Percentiles rank a stretch among this genome's conserved stretches.
phyloP scores from a whole-genome alignment of 2,329 filamentous ascomycete species.

The Beauveria sp. region DNA sequence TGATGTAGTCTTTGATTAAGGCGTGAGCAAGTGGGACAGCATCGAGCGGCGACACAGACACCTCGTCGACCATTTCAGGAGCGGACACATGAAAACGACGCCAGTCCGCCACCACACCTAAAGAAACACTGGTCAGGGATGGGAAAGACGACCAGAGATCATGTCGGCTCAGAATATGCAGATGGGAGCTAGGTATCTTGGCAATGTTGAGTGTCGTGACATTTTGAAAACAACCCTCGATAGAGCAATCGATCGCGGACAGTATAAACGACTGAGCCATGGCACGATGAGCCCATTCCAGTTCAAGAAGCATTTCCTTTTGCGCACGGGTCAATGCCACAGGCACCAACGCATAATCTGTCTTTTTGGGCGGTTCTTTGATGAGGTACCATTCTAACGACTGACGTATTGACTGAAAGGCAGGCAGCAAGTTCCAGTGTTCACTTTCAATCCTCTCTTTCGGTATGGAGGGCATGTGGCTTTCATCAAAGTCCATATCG shows the following conservation, averaged over 20 bases:
- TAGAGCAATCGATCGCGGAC: constrained; percentile 51
- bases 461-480: constrained; percentile 10
- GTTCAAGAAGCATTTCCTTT: constrained; percentile 60
- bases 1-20: constrained; percentile 44
- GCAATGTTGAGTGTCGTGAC: constrained; percentile 56
- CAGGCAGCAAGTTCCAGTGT: not conserved
- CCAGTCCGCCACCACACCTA: constrained; percentile 62
- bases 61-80: constrained; percentile 42
- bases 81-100: constrained; percentile 47
- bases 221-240: constrained; percentile 37
- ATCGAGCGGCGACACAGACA: constrained; percentile 39
- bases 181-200: constrained; percentile 54
- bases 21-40: constrained; percentile 44
- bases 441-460: not conserved
- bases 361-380: constrained; percentile 12
- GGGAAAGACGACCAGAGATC: constrained; percentile 57
- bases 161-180: constrained; percentile 45
- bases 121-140: constrained; percentile 43
- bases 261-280: constrained; percentile 62
- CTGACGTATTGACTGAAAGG: not conserved
- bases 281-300: constrained; percentile 60
- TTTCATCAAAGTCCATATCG: constrained; percentile 27
- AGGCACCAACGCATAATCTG: constrained; percentile 38
- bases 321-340: constrained; percentile 52
- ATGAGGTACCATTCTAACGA: accelerated